A percentile compares a stretch with the other conserved stretches of the same genome.
Evolutionary conservation across 2,329 filamentous ascomycete species (phyloP).

Genomic region (Apiospora phragmitis): DNA sequence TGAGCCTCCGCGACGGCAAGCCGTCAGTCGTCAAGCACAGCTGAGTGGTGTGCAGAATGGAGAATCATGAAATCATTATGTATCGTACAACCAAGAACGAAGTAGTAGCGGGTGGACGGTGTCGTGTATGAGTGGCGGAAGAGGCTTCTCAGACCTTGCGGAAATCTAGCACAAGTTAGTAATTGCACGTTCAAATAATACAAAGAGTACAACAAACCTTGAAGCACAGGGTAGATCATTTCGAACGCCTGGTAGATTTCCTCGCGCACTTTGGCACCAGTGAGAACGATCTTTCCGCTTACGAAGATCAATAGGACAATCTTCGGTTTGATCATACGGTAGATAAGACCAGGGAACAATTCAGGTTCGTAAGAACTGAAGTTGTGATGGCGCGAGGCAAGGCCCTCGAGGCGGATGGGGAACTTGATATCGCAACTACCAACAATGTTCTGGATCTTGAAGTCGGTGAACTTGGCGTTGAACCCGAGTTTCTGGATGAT

Average conservation of each 20-base stretch:
- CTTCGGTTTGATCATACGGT: conserved; percentile 99
- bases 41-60: neutral
- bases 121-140: conserved; percentile 7
- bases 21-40: conserved; percentile 5
- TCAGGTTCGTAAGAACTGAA: conserved; percentile 99
- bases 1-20: conserved; percentile 7
- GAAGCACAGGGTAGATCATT: conserved; percentile 94
- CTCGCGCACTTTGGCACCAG: conserved; percentile 95
- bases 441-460: conserved; percentile 99
- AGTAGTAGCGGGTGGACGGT: conserved; percentile 3
- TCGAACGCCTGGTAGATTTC: conserved; percentile 97
- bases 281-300: conserved; percentile 96
- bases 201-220: conserved; percentile 58
- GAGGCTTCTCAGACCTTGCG: conserved; percentile 50
- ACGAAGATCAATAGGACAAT: conserved; percentile 98
- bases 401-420: conserved; percentile 92
- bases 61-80: conserved; percentile 32
- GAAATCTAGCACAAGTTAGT: conserved; percentile 44
- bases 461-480: conserved; percentile 99
- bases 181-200: neutral
- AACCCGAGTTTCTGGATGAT: conserved; percentile 99
- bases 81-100: conserved; percentile 12
- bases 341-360: conserved; percentile 97
- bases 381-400: conserved; percentile 97
- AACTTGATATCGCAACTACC: conserved; percentile 99